Conservation (phyloP, 495 filamentous ascomycete species). For the Clavariopsis aquatica region DNA sequence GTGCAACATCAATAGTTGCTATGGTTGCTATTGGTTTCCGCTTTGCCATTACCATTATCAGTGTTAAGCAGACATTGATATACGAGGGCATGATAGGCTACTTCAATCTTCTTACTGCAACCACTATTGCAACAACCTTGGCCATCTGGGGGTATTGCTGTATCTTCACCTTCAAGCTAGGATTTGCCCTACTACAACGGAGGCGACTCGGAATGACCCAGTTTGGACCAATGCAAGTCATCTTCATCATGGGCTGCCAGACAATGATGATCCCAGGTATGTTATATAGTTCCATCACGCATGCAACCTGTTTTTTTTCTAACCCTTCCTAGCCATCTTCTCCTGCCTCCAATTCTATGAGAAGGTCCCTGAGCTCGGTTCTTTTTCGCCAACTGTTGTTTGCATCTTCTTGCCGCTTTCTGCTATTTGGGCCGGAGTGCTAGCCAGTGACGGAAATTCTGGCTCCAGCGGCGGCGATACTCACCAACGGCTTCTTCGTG, state of each 20-base stretch:
- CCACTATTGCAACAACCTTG: constrained; percentile 59
- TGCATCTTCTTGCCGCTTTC: constrained; percentile 77
- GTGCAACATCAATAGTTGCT: constrained; percentile 55
- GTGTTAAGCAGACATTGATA: constrained; percentile 35
- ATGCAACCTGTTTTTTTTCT: constrained; percentile 10
- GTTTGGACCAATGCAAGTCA: constrained; percentile 68
- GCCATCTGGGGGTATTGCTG: constrained; percentile 75
- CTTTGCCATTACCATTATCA: constrained; percentile 56
- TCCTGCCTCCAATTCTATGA: constrained; percentile 61
- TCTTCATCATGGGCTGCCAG: constrained; percentile 75
- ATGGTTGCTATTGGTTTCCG: constrained; percentile 61
- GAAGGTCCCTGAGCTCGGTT: constrained; percentile 55
- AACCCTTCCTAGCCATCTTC: constrained; percentile 61
- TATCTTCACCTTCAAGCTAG: constrained; percentile 72
- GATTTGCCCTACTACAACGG: constrained; percentile 60
- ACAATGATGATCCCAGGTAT: constrained; percentile 78
- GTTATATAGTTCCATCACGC: constrained; percentile 34
- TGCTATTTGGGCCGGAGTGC: constrained; percentile 69
- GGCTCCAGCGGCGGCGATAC: constrained; percentile 20
- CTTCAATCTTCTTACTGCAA: constrained; percentile 54
- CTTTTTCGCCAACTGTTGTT: constrained; percentile 66
- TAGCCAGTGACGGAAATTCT: constrained; percentile 38
- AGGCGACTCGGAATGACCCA: constrained; percentile 57
- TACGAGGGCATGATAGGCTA: constrained; percentile 36
- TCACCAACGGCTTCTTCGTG: constrained; percentile 30